Percentiles rank a stretch among this genome's conserved stretches.
Conservation (phyloP, 306 rosid species). For the Astragalus membranaceus region DNA sequence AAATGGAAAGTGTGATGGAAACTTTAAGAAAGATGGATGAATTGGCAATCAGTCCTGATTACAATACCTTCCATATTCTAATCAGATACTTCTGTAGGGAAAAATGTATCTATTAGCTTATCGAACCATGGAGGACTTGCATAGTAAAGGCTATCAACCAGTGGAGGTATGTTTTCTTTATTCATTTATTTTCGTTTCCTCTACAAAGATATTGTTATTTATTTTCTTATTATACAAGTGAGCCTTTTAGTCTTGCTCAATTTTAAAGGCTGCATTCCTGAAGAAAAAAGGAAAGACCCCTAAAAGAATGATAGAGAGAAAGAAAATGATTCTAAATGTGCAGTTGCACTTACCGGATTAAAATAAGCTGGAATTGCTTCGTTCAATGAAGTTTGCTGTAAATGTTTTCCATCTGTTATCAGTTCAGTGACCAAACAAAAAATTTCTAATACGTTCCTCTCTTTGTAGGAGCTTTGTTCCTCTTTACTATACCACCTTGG, state of each 20-base stretch:
- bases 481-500: too few species aligned
- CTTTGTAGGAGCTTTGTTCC: too few species aligned
- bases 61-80: slow-evolving; percentile 72
- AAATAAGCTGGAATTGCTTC: not conserved
- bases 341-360: not conserved
- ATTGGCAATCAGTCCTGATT: slow-evolving; percentile 74
- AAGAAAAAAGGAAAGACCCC: not conserved
- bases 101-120: slow-evolving; percentile 74
- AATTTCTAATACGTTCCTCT: too few species aligned
- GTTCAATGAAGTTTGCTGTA: not conserved
- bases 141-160: too few species aligned
- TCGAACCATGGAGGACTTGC: slow-evolving; percentile 80
- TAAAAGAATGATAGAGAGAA: too few species aligned
- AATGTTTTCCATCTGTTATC: not conserved
- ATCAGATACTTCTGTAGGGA: slow-evolving; percentile 79
- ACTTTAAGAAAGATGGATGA: too few species aligned
- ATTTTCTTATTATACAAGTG: not conserved
- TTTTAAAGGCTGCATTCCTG: not conserved
- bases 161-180: too few species aligned
- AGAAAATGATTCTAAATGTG: not conserved
- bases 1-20: too few species aligned
- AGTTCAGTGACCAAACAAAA: too few species aligned
- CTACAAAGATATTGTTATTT: too few species aligned
- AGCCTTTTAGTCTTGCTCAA: not conserved
- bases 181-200: too few species aligned